Evolutionary conservation across 2,329 filamentous ascomycete species (phyloP).

Genomic region (Pyrenophora teres): DNA sequence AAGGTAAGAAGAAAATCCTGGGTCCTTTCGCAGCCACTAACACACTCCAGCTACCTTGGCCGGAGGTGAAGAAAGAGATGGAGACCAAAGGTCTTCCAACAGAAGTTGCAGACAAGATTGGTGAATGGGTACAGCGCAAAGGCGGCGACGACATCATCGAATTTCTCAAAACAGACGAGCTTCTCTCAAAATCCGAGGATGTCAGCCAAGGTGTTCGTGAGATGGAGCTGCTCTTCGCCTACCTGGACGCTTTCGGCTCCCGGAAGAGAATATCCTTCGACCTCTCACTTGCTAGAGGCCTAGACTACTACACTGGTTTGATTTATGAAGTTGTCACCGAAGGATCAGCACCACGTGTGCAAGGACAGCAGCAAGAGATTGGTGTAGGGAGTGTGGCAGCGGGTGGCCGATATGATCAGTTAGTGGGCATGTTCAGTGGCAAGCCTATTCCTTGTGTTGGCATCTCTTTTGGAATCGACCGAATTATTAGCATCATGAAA

Average conservation of each 20-base stretch:
- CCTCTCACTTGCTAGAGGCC: slow-evolving; percentile 82
- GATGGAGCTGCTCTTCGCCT: slow-evolving; percentile 78
- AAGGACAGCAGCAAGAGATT: slow-evolving; percentile 52
- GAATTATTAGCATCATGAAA: slow-evolving; percentile 92
- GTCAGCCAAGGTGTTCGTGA: slow-evolving; percentile 78
- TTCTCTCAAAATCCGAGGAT: slow-evolving; percentile 63
- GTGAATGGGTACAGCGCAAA: slow-evolving; percentile 79
- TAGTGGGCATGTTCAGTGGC: slow-evolving; percentile 91
- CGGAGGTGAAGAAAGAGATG: slow-evolving; percentile 90
- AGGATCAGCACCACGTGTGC: slow-evolving; percentile 64
- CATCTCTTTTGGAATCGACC: slow-evolving; percentile 92
- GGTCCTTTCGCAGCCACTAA: slow-evolving; percentile 14
- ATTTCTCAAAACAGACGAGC: slow-evolving; percentile 31
- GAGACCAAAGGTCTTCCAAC: slow-evolving; percentile 82
- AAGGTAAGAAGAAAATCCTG: slow-evolving; percentile 59
- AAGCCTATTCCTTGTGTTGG: slow-evolving; percentile 91
- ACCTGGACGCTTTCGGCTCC: slow-evolving; percentile 77
- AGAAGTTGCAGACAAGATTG: slow-evolving; percentile 83
- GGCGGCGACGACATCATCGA: slow-evolving; percentile 73
- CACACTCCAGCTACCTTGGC: slow-evolving; percentile 66
- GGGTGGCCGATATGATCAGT: slow-evolving; percentile 87
- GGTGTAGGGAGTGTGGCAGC: slow-evolving; percentile 88
- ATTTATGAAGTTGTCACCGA: slow-evolving; percentile 91
- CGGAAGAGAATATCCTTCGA: slow-evolving; percentile 82
- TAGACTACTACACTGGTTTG: slow-evolving; percentile 91